Evolutionary conservation across 306 rosid species (phyloP).

Genomic region (Rosa multiflora): DNA sequence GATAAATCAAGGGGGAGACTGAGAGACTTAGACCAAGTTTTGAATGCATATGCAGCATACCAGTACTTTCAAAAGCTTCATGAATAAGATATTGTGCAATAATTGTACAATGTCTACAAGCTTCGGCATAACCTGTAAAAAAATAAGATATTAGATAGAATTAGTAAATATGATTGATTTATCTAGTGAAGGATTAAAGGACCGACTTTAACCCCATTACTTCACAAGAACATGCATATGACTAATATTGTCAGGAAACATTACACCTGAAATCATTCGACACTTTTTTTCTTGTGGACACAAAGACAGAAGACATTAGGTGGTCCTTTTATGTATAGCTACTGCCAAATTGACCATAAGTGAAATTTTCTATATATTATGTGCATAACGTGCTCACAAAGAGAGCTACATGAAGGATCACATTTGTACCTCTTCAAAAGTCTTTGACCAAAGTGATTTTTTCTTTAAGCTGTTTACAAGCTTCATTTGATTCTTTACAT

Average conservation of each 20-base stretch:
- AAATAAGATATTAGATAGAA: slow-evolving; percentile 25
- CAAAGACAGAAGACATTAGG: no score
- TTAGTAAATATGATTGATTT: background rate
- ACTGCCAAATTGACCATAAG: no score
- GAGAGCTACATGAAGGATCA: slow-evolving; percentile 15
- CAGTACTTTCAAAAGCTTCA: slow-evolving; percentile 78
- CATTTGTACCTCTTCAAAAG: slow-evolving; percentile 73
- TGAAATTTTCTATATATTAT: no score
- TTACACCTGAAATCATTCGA: no score
- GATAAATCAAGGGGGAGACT: no score
- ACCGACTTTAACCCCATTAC: background rate
- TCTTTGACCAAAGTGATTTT: slow-evolving; percentile 80
- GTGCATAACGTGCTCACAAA: background rate
- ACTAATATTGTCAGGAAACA: background rate
- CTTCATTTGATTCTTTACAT: slow-evolving; percentile 70
- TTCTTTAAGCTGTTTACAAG: slow-evolving; percentile 69
- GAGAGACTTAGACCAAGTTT: background rate
- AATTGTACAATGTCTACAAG: slow-evolving; percentile 70
- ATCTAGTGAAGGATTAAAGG: background rate
- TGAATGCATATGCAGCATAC: slow-evolving; percentile 37
- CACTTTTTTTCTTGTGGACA: no score
- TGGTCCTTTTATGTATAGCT: no score
- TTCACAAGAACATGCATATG: background rate
- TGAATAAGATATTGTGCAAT: slow-evolving; percentile 52
- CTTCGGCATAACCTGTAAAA: slow-evolving; percentile 70